Base-by-base conservation (phyloP, 2,329 filamentous ascomycete species). In the Beauveria bassiana region DNA sequence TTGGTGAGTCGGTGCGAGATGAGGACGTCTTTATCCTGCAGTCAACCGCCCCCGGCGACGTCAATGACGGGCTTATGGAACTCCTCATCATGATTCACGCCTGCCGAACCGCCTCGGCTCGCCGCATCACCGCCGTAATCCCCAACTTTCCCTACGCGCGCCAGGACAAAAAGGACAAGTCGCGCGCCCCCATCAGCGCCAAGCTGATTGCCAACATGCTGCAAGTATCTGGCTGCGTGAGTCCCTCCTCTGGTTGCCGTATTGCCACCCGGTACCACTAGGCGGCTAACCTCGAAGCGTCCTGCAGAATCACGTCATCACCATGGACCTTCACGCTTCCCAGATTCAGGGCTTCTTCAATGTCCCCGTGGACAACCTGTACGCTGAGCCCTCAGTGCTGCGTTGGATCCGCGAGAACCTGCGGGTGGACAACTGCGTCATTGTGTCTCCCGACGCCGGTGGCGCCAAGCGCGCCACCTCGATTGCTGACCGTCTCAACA, bases 21-120 rank as follows among this genome's bases (percentile, higher is more conserved):
- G 93, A 98, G 82, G 93, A 98, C 85, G 93, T 97, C 72, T 98
- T 97, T 79, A 96, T 98, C 70, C 82, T 98, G 64, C 93, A 98
- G 77, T 96, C 93, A 26, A 96, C 95, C 53, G 88, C 90, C 46
- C 93, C 93, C 2, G 93, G 93, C 73, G 93, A 97, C 73, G 96
- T 98, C 79, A 99, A 99, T 77, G 93, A 98, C 74, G 92, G 92
- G 55, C 84, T 99, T 63, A 98, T 99, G 93, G 93, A 99, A 77
- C 85, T 98, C 43, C 84, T 98, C 67, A 97, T 98, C 77, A 96
- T 97, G 87, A 96, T 97, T 76, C 96, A 96, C 72, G 93, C 93
- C 65, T 97, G 93, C 81, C 78, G 79, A 49, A 82, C 79, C 38
- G 81, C 81, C 42, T 80, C 77, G 50, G 93, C 93, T 14, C 87